Evolutionary conservation across 306 rosid species (phyloP).

Genomic region (Phaseolus lunatus): DNA sequence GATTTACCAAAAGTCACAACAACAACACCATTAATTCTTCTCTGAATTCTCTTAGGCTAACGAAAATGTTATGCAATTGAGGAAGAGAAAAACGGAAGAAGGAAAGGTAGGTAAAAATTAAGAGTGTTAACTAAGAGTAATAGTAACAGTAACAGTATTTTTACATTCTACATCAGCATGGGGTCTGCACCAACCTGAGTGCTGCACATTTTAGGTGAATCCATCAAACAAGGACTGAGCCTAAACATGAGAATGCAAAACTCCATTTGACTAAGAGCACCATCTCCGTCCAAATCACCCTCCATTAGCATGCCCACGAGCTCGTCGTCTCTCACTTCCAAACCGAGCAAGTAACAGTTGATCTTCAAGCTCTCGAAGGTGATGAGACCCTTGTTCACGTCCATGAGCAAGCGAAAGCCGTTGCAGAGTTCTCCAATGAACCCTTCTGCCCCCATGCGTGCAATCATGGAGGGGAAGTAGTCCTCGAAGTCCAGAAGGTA

Average conservation of each 20-base stretch:
- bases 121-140: background rate
- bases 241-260: constrained; percentile 81
- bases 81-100: background rate
- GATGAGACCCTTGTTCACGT: constrained; percentile 65
- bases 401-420: constrained; percentile 72
- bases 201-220: background rate
- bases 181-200: constrained; percentile 22
- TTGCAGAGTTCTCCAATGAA: constrained; percentile 64
- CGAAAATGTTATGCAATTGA: background rate
- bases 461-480: constrained; percentile 72
- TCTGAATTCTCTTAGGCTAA: background rate
- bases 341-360: constrained; percentile 56
- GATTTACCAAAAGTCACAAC: background rate
- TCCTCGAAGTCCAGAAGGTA: constrained; percentile 64
- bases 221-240: constrained; percentile 66
- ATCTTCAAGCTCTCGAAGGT: constrained; percentile 79
- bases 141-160: background rate
- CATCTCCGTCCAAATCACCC: constrained; percentile 81
- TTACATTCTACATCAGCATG: constrained; percentile 19
- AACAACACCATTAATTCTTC: background rate
- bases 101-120: background rate
- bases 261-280: constrained; percentile 67
- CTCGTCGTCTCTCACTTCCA: constrained; percentile 63
- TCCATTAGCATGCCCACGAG: constrained; percentile 70
- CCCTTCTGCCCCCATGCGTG: constrained; percentile 61